Conservation (phyloP, 164 flowering plant species). For the Tetrastigma voinierianum region DNA sequence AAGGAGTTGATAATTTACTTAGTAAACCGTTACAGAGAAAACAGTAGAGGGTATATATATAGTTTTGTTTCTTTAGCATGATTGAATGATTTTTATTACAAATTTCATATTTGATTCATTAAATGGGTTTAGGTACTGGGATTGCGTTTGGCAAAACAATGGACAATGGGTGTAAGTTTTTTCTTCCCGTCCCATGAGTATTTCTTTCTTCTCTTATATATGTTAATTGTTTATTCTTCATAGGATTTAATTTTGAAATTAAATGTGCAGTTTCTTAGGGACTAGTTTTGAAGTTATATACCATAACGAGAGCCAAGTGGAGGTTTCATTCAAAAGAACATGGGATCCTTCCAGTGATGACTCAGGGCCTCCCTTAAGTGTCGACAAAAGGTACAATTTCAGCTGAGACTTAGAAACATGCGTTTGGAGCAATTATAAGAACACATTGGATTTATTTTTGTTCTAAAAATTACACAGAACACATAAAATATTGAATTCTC, state of each 20-base stretch:
- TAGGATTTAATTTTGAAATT: neutral
- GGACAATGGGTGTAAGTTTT: no score
- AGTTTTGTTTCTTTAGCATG: neutral
- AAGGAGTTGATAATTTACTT: slow-evolving; percentile 19
- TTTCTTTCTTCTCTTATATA: neutral
- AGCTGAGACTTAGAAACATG: neutral
- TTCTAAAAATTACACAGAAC: no score
- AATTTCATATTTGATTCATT: neutral
- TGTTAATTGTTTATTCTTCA: neutral
- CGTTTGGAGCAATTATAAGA: no score
- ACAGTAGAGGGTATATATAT: slow-evolving; percentile 17
- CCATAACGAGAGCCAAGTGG: slow-evolving; percentile 22
- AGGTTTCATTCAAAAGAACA: slow-evolving; percentile 21
- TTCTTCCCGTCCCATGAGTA: no score
- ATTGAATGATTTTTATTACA: no score
- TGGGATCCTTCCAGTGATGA: slow-evolving; percentile 12
- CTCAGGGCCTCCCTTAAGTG: slow-evolving; percentile 5
- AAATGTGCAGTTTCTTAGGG: slow-evolving; percentile 17
- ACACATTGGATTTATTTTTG: no score
- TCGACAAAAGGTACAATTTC: slow-evolving; percentile 23
- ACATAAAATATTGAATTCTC: no score
- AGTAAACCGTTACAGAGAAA: neutral
- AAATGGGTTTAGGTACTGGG: slow-evolving; percentile 17
- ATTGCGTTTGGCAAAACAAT: slow-evolving; percentile 11
- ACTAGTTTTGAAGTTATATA: slow-evolving; percentile 10